Percentiles rank a stretch among this genome's conserved stretches.
Conservation (phyloP, 2,329 filamentous ascomycete species). For the Didymellaceae sp. region DNA sequence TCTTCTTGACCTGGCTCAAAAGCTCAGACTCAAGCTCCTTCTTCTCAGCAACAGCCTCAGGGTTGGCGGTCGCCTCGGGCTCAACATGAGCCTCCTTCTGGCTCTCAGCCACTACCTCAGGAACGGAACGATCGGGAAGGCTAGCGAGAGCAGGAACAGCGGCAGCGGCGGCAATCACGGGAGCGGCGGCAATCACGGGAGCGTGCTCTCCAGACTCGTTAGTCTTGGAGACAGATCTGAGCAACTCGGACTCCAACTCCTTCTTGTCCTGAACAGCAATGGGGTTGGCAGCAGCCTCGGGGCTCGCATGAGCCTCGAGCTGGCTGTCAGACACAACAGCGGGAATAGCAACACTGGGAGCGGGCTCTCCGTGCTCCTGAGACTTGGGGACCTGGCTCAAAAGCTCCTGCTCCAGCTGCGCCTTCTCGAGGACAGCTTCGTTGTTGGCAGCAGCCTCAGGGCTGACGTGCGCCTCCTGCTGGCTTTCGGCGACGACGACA, state of each 20-base stretch:
- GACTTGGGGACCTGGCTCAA: conserved; percentile 46
- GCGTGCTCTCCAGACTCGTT: conserved; percentile 49
- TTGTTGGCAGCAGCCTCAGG: conserved; percentile 71
- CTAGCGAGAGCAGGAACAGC: conserved; percentile 20
- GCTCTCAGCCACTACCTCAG: conserved; percentile 72
- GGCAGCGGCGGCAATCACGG: conserved; percentile 21
- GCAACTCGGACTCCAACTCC: conserved; percentile 73
- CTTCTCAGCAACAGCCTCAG: conserved; percentile 73
- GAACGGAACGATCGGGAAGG: conserved; percentile 50
- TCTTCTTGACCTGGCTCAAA: conserved; percentile 63
- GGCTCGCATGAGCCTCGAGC: conserved; percentile 64
- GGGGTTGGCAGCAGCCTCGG: conserved; percentile 70
- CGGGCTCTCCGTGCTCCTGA: conserved; percentile 49
- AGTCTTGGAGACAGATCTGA: conserved; percentile 43
- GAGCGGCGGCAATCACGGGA: conserved; percentile 27
- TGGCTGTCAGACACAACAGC: conserved; percentile 69
- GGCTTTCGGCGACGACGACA: conserved; percentile 72
- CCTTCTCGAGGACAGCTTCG: conserved; percentile 73
- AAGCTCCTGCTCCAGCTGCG: conserved; percentile 73
- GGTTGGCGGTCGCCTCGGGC: conserved; percentile 70
- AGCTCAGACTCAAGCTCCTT: conserved; percentile 74
- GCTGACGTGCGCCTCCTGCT: conserved; percentile 65
- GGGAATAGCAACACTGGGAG: conserved; percentile 26
- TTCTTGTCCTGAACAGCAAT: conserved; percentile 74
- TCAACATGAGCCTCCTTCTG: conserved; percentile 68